phyloP scores from a whole-genome alignment of 345 rosid genomes.

The Kernera saxatilis region DNA sequence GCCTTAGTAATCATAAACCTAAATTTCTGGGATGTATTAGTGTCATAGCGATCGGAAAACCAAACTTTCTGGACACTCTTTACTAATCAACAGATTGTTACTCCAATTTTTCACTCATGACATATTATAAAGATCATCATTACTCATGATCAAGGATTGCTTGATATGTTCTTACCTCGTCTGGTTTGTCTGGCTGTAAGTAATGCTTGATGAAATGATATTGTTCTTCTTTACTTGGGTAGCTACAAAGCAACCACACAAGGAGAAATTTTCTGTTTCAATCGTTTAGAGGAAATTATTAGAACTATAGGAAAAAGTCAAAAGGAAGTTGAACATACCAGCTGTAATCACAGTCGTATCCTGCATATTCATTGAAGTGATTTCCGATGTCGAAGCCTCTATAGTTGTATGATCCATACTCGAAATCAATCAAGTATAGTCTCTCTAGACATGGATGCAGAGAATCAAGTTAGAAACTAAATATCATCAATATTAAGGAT shows the following conservation, averaged over 20 bases:
- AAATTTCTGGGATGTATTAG: not conserved
- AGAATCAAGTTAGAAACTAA: conserved; percentile 5
- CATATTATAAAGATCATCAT: too few species aligned
- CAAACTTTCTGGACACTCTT: not conserved
- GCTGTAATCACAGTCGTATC: conserved; percentile 90
- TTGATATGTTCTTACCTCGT: conserved; percentile 41
- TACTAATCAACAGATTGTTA: not conserved
- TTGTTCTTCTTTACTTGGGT: conserved; percentile 79
- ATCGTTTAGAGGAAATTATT: not conserved
- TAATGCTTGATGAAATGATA: conserved; percentile 83
- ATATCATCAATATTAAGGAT: not conserved
- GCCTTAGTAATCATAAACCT: not conserved
- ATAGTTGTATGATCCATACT: conserved; percentile 88
- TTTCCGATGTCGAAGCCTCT: conserved; percentile 95
- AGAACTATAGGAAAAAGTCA: conserved; percentile 3
- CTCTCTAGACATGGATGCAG: conserved; percentile 44
- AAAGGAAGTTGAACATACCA: conserved; percentile 45
- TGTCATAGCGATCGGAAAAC: not conserved
- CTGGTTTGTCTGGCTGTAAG: conserved; percentile 62
- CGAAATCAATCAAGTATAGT: conserved; percentile 90
- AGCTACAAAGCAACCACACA: conserved; percentile 42
- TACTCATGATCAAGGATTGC: too few species aligned
- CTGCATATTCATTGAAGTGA: conserved; percentile 94
- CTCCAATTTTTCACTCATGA: not conserved
- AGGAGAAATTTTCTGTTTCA: conserved; percentile 14